These are phyloP conservation scores for Logfia minima DNA, from an alignment of 129 eudicot genomes.

Conservation along the genomic window DNA sequence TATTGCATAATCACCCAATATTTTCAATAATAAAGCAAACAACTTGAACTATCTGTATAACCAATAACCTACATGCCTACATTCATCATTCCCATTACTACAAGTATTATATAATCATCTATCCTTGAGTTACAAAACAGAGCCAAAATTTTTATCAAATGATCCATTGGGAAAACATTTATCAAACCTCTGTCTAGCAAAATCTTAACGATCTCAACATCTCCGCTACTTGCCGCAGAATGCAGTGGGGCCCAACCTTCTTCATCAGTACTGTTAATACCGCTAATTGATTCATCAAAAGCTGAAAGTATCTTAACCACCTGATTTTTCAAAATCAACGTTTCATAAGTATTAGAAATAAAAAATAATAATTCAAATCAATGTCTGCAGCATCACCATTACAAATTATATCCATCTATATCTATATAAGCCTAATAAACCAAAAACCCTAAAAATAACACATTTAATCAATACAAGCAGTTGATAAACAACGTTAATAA, in stretches of 20 bases:
- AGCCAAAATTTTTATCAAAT: neutral
- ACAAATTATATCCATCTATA: neutral
- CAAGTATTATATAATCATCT: neutral
- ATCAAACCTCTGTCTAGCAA: constrained; percentile 62
- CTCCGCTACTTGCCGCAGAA: constrained; percentile 92
- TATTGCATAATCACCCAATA: neutral
- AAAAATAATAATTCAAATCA: neutral
- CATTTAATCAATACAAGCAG: neutral
- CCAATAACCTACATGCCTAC: neutral
- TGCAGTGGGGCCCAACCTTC: constrained; percentile 98
- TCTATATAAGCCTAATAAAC: neutral
- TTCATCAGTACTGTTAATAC: constrained; percentile 67
- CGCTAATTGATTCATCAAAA: constrained; percentile 52
- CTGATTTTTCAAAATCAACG: constrained; percentile 33
- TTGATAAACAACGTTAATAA: neutral
- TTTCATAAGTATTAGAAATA: constrained; percentile 1
- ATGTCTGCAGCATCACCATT: neutral
- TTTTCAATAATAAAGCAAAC: neutral
- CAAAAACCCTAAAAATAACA: neutral
- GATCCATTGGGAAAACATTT: neutral
- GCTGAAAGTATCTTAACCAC: constrained; percentile 76
- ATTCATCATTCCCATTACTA: neutral
- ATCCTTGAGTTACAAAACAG: neutral
- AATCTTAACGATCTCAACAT: constrained; percentile 64
- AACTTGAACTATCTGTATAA: neutral